phyloP scores from a whole-genome alignment of 257 asterid genomes.

The Scutellaria minor region DNA sequence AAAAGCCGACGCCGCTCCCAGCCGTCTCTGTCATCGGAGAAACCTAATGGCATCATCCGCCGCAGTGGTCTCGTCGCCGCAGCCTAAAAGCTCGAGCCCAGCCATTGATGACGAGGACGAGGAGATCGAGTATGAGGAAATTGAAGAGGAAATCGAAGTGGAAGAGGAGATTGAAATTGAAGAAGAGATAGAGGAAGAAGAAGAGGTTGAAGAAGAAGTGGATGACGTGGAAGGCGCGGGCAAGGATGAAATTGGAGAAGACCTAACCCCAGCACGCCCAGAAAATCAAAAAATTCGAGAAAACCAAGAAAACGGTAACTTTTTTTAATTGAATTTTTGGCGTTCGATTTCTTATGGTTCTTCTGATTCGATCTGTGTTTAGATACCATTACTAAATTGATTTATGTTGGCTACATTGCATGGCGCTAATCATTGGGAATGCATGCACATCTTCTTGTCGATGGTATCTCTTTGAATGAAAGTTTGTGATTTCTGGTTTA shows the following conservation, averaged over 20 bases:
- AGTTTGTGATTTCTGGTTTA: neutral
- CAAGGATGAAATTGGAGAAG: conserved; percentile 43
- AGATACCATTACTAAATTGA: neutral
- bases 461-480: neutral
- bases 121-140: conserved; percentile 49
- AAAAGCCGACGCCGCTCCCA: conserved; percentile 22
- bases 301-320: conserved; percentile 50
- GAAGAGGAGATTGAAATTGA: conserved; percentile 44
- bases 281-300: conserved; percentile 36
- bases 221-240: conserved; percentile 33
- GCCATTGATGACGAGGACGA: conserved; percentile 40
- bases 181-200: conserved; percentile 33
- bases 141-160: conserved; percentile 51
- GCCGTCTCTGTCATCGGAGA: conserved; percentile 13
- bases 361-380: conserved; percentile 4
- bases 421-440: conserved; percentile 27
- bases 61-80: conserved; percentile 34
- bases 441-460: conserved; percentile 24
- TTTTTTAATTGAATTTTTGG: conserved; percentile 6
- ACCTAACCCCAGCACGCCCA: conserved; percentile 36
- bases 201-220: conserved; percentile 32
- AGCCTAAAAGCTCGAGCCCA: conserved; percentile 23
- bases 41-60: conserved; percentile 46
- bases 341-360: neutral
- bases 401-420: conserved; percentile 16